Conservation (phyloP, 257 asterid genomes). For the Ophiorrhiza pumila region DNA sequence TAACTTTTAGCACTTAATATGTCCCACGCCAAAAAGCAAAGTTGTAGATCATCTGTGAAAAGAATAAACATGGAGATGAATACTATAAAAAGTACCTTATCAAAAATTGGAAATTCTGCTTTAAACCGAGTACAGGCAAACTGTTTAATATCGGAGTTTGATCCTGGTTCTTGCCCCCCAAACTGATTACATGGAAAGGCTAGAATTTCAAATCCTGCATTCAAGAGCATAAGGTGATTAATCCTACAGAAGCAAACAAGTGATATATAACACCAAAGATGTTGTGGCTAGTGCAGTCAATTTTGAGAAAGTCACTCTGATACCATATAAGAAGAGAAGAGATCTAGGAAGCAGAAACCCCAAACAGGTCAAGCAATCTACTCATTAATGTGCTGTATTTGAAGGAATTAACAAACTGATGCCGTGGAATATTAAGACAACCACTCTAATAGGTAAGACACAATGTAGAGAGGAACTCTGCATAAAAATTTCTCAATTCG, state of each 20-base stretch:
- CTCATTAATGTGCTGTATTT: too few species aligned
- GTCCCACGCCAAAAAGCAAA: neutral
- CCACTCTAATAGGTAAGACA: too few species aligned
- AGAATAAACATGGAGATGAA: conserved; percentile 1
- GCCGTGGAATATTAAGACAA: too few species aligned
- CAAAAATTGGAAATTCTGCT: conserved; percentile 92
- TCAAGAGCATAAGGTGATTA: neutral
- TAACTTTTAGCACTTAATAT: conserved; percentile 18
- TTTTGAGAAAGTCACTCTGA: too few species aligned
- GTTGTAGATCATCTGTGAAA: neutral
- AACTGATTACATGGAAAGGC: conserved; percentile 98
- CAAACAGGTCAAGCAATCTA: too few species aligned
- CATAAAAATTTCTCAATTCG: too few species aligned
- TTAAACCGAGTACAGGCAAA: conserved; percentile 81
- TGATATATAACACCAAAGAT: too few species aligned
- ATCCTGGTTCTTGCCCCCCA: conserved; percentile 96
- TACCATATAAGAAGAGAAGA: too few species aligned
- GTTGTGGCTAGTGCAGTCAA: too few species aligned
- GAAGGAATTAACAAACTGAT: too few species aligned
- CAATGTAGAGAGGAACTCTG: too few species aligned
- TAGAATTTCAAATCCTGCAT: conserved; percentile 82
- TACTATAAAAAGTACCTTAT: conserved; percentile 49
- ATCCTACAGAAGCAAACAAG: neutral
- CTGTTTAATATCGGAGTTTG: conserved; percentile 76
- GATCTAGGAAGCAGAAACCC: too few species aligned